phyloP scores from a whole-genome alignment of 495 filamentous ascomycete genomes.

The Cudoniella acicularis region DNA sequence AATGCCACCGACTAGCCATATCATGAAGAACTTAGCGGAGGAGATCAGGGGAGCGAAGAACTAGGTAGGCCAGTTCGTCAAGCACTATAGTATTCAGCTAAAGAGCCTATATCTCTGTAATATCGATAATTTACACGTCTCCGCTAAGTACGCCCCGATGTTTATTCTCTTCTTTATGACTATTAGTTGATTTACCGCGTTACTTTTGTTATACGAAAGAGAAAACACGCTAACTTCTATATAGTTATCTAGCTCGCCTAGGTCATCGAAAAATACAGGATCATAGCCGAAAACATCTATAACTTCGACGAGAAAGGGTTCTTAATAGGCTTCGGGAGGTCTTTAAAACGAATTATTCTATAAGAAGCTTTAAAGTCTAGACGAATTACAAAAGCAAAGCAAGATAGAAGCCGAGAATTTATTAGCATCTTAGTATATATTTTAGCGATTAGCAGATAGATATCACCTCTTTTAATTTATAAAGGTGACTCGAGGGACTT shows the following conservation, averaged over 20 bases:
- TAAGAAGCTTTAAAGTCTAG: not conserved
- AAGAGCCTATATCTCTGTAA: no score
- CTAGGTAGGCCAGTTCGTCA: no score
- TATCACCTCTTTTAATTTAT: conserved; percentile 12
- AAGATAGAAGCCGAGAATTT: conserved; percentile 6
- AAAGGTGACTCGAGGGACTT: not conserved
- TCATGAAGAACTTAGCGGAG: no score
- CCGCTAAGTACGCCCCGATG: no score
- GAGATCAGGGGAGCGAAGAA: no score
- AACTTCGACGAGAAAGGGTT: conserved; percentile 12
- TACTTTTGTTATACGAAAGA: not conserved
- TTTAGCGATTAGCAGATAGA: not conserved
- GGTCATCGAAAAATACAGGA: conserved; percentile 7
- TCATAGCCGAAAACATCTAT: conserved; percentile 8
- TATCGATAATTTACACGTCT: no score
- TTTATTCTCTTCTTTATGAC: no score
- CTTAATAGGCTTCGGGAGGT: conserved; percentile 9
- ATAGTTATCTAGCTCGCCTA: not conserved
- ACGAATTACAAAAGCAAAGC: conserved; percentile 1
- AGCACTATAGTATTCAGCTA: no score
- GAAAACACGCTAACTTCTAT: not conserved
- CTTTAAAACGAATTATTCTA: conserved; percentile 27
- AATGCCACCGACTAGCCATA: no score
- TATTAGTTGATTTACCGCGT: not conserved
- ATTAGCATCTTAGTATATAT: conserved; percentile 5